phyloP scores from a whole-genome alignment of 352 stramenopile species.

The Peronospora belbahrii region DNA sequence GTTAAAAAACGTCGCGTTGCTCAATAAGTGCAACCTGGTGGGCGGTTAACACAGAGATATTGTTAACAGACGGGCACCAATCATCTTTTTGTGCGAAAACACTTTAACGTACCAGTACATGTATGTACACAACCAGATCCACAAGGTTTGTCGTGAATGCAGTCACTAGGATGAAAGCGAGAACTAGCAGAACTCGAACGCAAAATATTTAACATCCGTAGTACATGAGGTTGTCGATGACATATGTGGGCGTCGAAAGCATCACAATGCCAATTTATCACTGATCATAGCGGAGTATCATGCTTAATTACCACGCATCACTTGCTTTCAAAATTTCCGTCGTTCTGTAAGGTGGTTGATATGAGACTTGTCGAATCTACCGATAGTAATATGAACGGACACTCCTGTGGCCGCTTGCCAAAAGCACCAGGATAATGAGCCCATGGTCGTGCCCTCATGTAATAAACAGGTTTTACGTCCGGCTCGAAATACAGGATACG shows the following conservation, averaged over 20 bases:
- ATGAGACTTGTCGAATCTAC: constrained; percentile 23
- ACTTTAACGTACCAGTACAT: background rate
- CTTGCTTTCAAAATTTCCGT: constrained; percentile 26
- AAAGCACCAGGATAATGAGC: constrained; percentile 33
- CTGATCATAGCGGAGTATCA: too few species aligned
- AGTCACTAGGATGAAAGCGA: too few species aligned
- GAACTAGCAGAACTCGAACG: too few species aligned
- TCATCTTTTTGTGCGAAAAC: background rate
- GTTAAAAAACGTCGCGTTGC: constrained; percentile 68
- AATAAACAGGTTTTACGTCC: constrained; percentile 31
- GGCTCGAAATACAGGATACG: constrained; percentile 31
- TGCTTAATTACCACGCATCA: constrained; percentile 25
- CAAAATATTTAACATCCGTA: too few species aligned
- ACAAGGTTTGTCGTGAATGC: background rate
- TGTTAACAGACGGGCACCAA: background rate
- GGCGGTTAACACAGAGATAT: too few species aligned
- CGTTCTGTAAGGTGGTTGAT: constrained; percentile 26
- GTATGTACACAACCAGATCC: background rate
- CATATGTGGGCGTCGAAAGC: too few species aligned
- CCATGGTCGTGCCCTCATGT: constrained; percentile 32
- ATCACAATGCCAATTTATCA: constrained; percentile 53
- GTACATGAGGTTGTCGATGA: too few species aligned
- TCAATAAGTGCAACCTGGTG: constrained; percentile 22
- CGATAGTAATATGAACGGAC: constrained; percentile 34
- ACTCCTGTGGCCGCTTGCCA: constrained; percentile 29